Percentiles rank a stretch among this genome's conserved stretches.
Conservation (phyloP, 2,329 filamentous ascomycete genomes). For the Trichothecium roseum region DNA sequence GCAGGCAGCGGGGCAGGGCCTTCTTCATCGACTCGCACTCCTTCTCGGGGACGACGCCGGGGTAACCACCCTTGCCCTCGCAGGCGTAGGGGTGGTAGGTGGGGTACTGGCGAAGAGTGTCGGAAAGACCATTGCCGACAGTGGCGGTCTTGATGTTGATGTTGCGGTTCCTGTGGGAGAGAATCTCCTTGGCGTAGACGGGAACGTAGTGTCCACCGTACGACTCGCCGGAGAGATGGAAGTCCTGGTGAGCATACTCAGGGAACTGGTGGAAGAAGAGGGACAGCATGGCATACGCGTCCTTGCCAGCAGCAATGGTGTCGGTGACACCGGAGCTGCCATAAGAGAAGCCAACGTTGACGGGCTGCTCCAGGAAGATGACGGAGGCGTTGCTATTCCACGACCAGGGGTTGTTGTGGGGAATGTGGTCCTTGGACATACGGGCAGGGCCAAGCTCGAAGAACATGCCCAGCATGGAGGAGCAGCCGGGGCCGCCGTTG, state of each 20-base stretch:
- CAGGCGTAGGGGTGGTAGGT: constrained; percentile 98
- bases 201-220: constrained; percentile 95
- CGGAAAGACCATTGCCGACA: constrained; percentile 94
- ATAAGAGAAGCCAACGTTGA: constrained; percentile 98
- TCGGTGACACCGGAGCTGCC: constrained; percentile 82
- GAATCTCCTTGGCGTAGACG: constrained; percentile 75
- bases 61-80: constrained; percentile 77
- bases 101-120: constrained; percentile 84
- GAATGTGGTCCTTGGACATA: constrained; percentile 68
- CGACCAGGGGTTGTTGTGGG: constrained; percentile 69
- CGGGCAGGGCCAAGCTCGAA: constrained; percentile 94
- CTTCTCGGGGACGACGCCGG: constrained; percentile 67
- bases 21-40: constrained; percentile 88
- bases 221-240: constrained; percentile 95
- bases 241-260: constrained; percentile 85
- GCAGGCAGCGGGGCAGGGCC: constrained; percentile 78
- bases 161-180: constrained; percentile 89
- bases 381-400: constrained; percentile 98
- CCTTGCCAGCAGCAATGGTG: constrained; percentile 78
- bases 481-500: constrained; percentile 94
- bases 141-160: constrained; percentile 94
- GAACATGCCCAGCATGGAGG: constrained; percentile 91
- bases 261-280: constrained; percentile 99
- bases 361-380: constrained; percentile 98
- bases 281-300: constrained; percentile 90